Base-by-base conservation (phyloP, 2,329 filamentous ascomycete species). In the Fusarium chaquense region DNA sequence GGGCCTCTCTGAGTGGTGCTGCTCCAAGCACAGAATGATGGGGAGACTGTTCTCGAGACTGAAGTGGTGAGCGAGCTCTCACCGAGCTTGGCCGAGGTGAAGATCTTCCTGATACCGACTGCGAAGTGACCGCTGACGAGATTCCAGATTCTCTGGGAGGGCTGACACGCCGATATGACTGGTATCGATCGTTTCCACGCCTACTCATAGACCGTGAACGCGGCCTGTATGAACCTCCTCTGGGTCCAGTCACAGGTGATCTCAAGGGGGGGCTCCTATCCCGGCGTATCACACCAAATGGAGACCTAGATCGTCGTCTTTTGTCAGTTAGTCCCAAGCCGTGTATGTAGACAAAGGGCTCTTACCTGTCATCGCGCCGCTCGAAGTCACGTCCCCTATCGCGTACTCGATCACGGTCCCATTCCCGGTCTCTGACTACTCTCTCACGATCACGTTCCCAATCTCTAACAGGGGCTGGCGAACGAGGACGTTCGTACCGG, bases 291-390 rank as follows among this genome's bases (percentile, higher is more conserved):
- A 62, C 44, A 40, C 81, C 81, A 61, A 81, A 83, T 2, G 86
- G 86, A 35, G 86, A 88, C 49, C 87, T 82, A 26, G 87, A 89
- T 71, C 86, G 81, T 66, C 85, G 82, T 76, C 85, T 86, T 57
- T 68, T 67, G 35, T 64, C 46, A 66, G 64, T 77, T 57, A 76
- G 68, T 35, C 24, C 64, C 38, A 50, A 16, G 18, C 28, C n/a
- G 16, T 40, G 35, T 40, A 54, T 5, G 36, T 20, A 16, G 13
- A n/a, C 22, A 28, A 36, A 43, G 24, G 11, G 16, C 53, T 45
- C 76, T 73, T 63, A 80, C 78, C 81, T 78, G 36, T 83, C 81
- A 57, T 85, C 83, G 16, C 83, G 81, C 56, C 77, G 79, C 55
- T 81, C 82, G 44, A 79, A 71, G 30, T 81, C 78, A 28, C 79